Percentiles rank a stretch among this genome's conserved stretches.
These are phyloP conservation scores for Zymoseptoria crescenta DNA, from an alignment of 2,329 filamentous ascomycete species.

Conservation along the genomic window DNA sequence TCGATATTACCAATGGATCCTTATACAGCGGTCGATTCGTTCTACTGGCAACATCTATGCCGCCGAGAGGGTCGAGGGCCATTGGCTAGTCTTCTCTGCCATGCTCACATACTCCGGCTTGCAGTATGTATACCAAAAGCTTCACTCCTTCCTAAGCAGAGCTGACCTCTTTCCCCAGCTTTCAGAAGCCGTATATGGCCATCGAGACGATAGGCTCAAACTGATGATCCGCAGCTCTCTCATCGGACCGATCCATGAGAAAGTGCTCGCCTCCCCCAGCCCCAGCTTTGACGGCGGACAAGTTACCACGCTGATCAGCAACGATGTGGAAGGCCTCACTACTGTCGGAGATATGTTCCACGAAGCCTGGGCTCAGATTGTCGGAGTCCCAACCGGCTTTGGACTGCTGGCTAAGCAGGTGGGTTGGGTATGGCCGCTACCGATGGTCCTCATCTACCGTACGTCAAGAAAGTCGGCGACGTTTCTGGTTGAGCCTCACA, in stretches of 20 bases:
- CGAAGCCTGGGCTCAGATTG: constrained; percentile 5
- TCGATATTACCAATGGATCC: constrained; percentile 2
- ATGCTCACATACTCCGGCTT: background rate
- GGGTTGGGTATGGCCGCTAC: constrained; percentile 6
- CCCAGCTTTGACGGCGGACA: too few relatives aligned
- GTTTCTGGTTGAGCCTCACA: too few relatives aligned
- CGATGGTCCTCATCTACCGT: constrained; percentile 5
- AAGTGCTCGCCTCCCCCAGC: background rate
- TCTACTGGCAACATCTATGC: background rate
- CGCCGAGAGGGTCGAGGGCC: background rate
- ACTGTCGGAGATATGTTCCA: constrained; percentile 6
- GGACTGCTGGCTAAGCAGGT: constrained; percentile 1
- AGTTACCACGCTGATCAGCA: background rate
- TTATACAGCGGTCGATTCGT: background rate
- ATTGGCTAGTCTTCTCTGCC: background rate
- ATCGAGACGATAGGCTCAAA: background rate
- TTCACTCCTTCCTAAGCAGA: background rate
- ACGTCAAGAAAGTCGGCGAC: too few relatives aligned
- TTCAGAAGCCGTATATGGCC: too few relatives aligned
- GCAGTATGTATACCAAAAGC: background rate
- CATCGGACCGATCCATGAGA: constrained; percentile 1
- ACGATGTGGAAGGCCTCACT: constrained; percentile 3
- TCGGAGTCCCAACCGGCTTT: constrained; percentile 6
- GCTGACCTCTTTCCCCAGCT: too few relatives aligned
- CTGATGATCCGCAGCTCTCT: constrained; percentile 1